Evolutionary conservation across 345 rosid genomes (phyloP).

Genomic region (Populus tremula): DNA sequence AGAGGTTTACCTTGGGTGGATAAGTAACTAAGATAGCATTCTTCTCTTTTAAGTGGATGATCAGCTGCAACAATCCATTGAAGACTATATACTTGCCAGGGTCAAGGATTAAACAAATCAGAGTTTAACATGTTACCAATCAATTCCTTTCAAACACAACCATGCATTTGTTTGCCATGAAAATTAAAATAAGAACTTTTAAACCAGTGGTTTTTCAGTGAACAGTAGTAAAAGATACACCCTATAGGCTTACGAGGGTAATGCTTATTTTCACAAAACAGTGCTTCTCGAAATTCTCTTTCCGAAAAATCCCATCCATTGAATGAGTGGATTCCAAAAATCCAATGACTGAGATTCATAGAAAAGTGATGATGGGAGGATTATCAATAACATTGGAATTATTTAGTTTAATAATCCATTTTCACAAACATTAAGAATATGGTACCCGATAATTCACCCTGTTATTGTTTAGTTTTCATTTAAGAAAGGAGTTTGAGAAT

Average conservation of each 20-base stretch:
- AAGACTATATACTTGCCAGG: constrained; percentile 78
- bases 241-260: not conserved
- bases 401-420: not conserved
- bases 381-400: not conserved
- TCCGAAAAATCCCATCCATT: not conserved
- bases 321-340: not conserved
- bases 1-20: constrained; percentile 68
- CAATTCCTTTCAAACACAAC: constrained; percentile 1
- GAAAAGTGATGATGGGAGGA: not conserved
- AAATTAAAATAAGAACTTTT: not conserved
- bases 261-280: not conserved
- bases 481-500: not conserved
- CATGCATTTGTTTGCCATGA: not conserved
- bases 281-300: not conserved
- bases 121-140: not conserved
- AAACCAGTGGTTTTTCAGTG: not conserved
- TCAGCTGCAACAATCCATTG: constrained; percentile 83
- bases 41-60: constrained; percentile 82
- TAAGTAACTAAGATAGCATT: constrained; percentile 84
- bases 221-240: not conserved
- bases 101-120: constrained; percentile 52
- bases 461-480: not conserved
- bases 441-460: not conserved
- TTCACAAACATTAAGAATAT: not conserved
- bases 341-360: not conserved